Conservation (phyloP, 805 yeast genomes). For the Yamadazyma scolyti region DNA sequence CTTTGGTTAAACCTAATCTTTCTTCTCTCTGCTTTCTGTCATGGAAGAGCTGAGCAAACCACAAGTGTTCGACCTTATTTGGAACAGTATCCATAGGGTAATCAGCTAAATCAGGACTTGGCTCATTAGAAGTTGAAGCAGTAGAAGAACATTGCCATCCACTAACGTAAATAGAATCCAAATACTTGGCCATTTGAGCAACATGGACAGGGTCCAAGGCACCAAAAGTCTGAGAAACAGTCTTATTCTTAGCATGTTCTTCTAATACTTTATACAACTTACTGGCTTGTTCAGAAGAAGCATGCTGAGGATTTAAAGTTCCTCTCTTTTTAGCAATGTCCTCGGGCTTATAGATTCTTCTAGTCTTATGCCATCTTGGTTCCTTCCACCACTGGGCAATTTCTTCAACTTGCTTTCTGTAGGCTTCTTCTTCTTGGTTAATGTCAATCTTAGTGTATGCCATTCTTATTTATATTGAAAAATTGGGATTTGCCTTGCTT, state of each 20-base stretch:
- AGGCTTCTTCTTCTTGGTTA: constrained; percentile 59
- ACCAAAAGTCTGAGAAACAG: constrained; percentile 88
- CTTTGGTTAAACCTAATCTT: constrained; percentile 57
- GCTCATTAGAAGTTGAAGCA: constrained; percentile 96
- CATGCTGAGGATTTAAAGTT: constrained; percentile 65
- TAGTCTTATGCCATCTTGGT: constrained; percentile 88
- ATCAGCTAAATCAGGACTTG: constrained; percentile 97
- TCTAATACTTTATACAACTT: constrained; percentile 69
- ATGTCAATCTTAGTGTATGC: constrained; percentile 58
- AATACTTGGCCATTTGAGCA: constrained; percentile 93
- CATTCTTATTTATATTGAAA: constrained; percentile 20
- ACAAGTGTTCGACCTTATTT: constrained; percentile 94
- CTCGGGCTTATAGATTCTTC: constrained; percentile 82
- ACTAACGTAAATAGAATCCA: constrained; percentile 88
- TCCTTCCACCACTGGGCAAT: constrained; percentile 89
- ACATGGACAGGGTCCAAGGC: constrained; percentile 95
- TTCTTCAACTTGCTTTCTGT: constrained; percentile 65
- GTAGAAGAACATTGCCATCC: constrained; percentile 99
- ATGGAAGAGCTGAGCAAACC: constrained; percentile 95
- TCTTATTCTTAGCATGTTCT: constrained; percentile 68
- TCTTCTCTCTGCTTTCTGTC: constrained; percentile 94
- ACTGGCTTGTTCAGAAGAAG: constrained; percentile 76
- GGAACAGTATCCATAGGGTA: constrained; percentile 99
- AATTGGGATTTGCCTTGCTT: constrained; percentile 3
- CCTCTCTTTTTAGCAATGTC: constrained; percentile 91